Percentiles rank a stretch among this genome's conserved stretches.
Conservation (phyloP, 2,329 filamentous ascomycete genomes). For the Microascus cirrosus region DNA sequence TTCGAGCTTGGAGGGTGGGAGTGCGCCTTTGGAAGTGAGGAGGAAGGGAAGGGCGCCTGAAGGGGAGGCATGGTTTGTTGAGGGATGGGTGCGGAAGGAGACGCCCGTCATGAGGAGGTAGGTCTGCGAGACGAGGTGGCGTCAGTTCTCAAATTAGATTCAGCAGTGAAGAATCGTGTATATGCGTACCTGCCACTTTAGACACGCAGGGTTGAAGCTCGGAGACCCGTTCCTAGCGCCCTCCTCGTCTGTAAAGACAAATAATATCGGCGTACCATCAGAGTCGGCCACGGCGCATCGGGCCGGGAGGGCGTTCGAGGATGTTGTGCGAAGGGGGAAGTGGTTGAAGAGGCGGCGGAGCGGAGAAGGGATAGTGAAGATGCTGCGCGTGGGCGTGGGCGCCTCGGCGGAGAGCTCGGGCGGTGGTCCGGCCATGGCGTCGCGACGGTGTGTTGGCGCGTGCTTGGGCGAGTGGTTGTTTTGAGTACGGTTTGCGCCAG, state of each 20-base stretch:
- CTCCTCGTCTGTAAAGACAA: conserved; percentile 62
- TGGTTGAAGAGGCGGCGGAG: conserved; percentile 74
- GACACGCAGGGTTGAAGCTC: conserved; percentile 83
- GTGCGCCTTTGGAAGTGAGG: conserved; percentile 35
- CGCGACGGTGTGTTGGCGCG: neutral
- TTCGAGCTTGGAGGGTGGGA: conserved; percentile 40
- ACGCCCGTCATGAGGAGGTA: conserved; percentile 71
- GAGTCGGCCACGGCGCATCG: conserved; percentile 33
- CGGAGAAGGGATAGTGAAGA: conserved; percentile 54
- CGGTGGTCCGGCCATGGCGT: neutral
- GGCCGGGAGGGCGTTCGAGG: conserved; percentile 62
- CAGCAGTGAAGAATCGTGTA: neutral
- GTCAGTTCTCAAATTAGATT: neutral
- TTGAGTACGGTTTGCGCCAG: neutral
- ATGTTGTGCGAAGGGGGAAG: conserved; percentile 70
- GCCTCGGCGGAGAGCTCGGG: neutral
- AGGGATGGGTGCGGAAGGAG: conserved; percentile 54
- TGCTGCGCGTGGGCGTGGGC: neutral
- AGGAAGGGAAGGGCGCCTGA: conserved; percentile 83
- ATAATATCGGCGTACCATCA: conserved; percentile 44
- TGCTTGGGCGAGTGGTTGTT: neutral
- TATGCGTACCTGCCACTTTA: conserved; percentile 81
- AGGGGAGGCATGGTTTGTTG: conserved; percentile 89
- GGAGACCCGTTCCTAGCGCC: conserved; percentile 51
- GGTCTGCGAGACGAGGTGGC: conserved; percentile 39